Percentiles rank a stretch among this genome's conserved stretches.
phyloP scores from a whole-genome alignment of 1,284 basidiomycete species.

The Rhodotorula sp. region DNA sequence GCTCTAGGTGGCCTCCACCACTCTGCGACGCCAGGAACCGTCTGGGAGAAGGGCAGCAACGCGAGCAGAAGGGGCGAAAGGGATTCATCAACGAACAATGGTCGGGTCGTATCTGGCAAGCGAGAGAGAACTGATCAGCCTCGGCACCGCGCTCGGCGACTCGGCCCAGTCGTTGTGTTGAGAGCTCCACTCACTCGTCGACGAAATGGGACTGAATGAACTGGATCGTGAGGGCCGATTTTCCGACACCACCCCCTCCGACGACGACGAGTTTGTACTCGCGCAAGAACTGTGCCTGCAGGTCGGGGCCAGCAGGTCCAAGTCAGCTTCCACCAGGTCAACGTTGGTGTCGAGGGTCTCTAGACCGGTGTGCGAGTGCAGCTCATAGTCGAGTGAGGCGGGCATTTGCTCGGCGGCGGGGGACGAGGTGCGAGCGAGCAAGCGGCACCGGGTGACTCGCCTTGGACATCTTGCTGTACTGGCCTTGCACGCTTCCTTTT shows the following conservation, averaged over 20 bases:
- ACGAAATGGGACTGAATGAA: conserved; percentile 91
- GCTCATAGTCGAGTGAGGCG: too few species aligned
- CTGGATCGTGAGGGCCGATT: conserved; percentile 83
- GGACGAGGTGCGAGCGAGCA: too few species aligned
- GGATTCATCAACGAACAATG: conserved; percentile 19
- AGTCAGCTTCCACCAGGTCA: too few species aligned
- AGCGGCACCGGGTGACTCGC: too few species aligned
- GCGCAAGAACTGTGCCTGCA: conserved; percentile 82
- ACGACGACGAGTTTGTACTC: conserved; percentile 83
- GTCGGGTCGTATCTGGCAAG: conserved; percentile 31
- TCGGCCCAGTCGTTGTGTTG: not conserved
- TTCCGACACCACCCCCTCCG: conserved; percentile 81
- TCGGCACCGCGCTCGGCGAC: not conserved
- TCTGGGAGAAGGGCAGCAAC: too few species aligned
- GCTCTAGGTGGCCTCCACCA: not conserved
- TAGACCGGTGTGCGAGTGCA: too few species aligned
- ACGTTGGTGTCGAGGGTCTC: too few species aligned
- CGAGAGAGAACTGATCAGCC: not conserved
- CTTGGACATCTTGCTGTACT: too few species aligned
- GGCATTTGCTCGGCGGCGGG: too few species aligned
- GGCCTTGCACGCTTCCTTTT: too few species aligned
- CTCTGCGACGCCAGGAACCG: not conserved
- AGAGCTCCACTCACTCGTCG: conserved; percentile 78
- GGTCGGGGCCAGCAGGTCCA: not conserved
- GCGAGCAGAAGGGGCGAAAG: not conserved